These are phyloP conservation scores for Mycosarcoma maydis DNA, from an alignment of 1,284 basidiomycete species.

Conservation along the genomic window DNA sequence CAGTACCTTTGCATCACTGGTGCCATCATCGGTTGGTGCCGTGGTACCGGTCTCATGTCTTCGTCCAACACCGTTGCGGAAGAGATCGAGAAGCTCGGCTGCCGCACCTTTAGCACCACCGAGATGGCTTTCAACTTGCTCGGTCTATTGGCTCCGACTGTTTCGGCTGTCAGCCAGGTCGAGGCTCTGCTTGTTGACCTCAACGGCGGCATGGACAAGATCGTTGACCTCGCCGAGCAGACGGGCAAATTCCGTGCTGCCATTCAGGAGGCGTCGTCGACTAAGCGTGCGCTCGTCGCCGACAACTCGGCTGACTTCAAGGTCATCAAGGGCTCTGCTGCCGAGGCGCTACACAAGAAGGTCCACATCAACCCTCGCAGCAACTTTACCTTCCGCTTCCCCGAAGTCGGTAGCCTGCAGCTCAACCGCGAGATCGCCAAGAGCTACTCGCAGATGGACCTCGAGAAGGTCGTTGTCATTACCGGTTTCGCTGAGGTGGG, in stretches of 20 bases:
- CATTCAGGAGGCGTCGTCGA: slow-evolving; percentile 82
- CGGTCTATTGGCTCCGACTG: slow-evolving; percentile 95
- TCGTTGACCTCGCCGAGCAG: slow-evolving; percentile 60
- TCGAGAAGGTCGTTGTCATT: slow-evolving; percentile 93
- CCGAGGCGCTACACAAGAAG: slow-evolving; percentile 90
- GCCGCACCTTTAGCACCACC: slow-evolving; percentile 97
- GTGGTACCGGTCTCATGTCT: slow-evolving; percentile 95
- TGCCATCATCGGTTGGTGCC: slow-evolving; percentile 89
- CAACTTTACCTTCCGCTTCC: slow-evolving; percentile 96
- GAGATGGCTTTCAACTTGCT: slow-evolving; percentile 99
- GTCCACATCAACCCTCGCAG: slow-evolving; percentile 92
- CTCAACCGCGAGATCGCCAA: slow-evolving; percentile 74
- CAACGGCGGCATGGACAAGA: slow-evolving; percentile 75
- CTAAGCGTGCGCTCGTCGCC: slow-evolving; percentile 88
- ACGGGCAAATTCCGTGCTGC: slow-evolving; percentile 75
- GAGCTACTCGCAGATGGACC: slow-evolving; percentile 73
- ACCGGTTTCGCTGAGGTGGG: slow-evolving; percentile 98
- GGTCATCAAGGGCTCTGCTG: slow-evolving; percentile 86
- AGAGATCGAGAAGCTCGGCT: slow-evolving; percentile 90
- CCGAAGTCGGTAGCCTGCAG: slow-evolving; percentile 73
- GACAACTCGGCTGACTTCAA: slow-evolving; percentile 97
- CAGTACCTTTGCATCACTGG: slow-evolving; percentile 98
- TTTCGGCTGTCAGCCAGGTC: slow-evolving; percentile 99
- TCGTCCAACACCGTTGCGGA: slow-evolving; percentile 94
- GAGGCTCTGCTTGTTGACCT: slow-evolving; percentile 96